Percentiles rank a stretch among this genome's conserved stretches.
Conservation (phyloP, 78 protist genomes). For the Diacronema lutheri region DNA sequence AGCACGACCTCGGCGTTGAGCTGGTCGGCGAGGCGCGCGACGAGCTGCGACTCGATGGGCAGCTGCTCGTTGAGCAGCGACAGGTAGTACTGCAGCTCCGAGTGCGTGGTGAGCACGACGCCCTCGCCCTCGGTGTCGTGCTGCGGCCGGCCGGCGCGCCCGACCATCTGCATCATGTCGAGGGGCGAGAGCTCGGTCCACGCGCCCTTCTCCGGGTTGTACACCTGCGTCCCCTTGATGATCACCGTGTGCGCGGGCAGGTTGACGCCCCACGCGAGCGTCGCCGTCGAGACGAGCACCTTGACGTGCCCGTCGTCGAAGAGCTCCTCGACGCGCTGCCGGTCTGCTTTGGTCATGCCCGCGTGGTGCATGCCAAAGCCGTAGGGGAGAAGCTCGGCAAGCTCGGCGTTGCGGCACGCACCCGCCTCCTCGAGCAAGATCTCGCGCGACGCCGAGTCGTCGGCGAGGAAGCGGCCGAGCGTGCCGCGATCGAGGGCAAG, state of each 20-base stretch:
- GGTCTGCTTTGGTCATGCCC: constrained; percentile 82
- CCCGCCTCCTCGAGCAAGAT: constrained; percentile 66
- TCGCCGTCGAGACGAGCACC: constrained; percentile 93
- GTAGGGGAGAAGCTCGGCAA: constrained; percentile 87
- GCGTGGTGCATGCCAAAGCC: constrained; percentile 99
- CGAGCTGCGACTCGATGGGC: constrained; percentile 95
- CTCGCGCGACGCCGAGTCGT: constrained; percentile 55
- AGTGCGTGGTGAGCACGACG: constrained; percentile 83
- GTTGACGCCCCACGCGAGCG: constrained; percentile 99
- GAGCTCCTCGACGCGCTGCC: constrained; percentile 86
- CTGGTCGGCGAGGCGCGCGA: constrained; percentile 80
- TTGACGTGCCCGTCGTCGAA: constrained; percentile 85
- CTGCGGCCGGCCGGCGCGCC: constrained; percentile 99
- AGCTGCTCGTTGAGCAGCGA: constrained; percentile 94
- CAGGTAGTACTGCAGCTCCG: constrained; percentile 91
- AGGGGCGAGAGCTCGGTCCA: constrained; percentile 88
- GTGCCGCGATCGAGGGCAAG: constrained; percentile 59
- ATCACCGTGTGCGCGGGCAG: constrained; percentile 99
- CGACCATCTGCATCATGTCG: constrained; percentile 98
- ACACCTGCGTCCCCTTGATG: constrained; percentile 98
- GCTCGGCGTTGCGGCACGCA: constrained; percentile 41
- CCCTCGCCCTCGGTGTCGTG: constrained; percentile 95
- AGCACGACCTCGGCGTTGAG: constrained; percentile 97
- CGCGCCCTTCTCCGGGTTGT: constrained; percentile 86
- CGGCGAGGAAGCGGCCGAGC: constrained; percentile 50